Percentiles rank a stretch among this genome's conserved stretches.
Conservation (phyloP, 305 asterid genomes). For the Solanum hybrid region DNA sequence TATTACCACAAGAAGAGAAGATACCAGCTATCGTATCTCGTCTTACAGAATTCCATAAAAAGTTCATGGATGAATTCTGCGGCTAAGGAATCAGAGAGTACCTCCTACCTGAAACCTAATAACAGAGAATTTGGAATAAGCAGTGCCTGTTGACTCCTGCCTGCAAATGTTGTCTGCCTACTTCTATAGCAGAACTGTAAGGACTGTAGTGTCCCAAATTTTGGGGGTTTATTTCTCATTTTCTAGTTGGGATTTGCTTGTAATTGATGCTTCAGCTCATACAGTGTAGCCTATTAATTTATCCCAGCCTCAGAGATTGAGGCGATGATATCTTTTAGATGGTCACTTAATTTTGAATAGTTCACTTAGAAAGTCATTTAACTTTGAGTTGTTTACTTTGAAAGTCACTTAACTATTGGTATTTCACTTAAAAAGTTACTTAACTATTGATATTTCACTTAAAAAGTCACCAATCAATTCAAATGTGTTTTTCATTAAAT, state of each 20-base stretch:
- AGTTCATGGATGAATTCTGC: conserved; percentile 71
- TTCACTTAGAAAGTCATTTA: no score
- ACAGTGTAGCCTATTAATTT: neutral
- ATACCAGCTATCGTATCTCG: conserved; percentile 72
- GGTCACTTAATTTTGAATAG: neutral
- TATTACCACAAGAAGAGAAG: conserved; percentile 81
- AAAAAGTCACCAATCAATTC: neutral
- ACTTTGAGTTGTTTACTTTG: no score
- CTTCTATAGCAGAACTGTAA: neutral
- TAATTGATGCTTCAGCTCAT: neutral
- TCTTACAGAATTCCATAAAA: conserved; percentile 64
- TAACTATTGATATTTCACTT: no score
- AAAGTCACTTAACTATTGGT: no score
- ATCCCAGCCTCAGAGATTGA: neutral
- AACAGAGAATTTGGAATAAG: neutral
- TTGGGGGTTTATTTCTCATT: neutral
- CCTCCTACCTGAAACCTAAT: neutral
- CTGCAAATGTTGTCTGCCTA: neutral
- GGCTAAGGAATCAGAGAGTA: conserved; percentile 20
- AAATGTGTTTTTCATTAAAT: neutral
- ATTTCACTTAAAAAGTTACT: no score
- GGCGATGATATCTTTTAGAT: neutral
- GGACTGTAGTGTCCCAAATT: neutral
- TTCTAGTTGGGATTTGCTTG: neutral
- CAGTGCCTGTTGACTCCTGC: neutral